Base-by-base conservation (phyloP, 2,329 filamentous ascomycete genomes). In the Neofusicoccum laricinum region DNA sequence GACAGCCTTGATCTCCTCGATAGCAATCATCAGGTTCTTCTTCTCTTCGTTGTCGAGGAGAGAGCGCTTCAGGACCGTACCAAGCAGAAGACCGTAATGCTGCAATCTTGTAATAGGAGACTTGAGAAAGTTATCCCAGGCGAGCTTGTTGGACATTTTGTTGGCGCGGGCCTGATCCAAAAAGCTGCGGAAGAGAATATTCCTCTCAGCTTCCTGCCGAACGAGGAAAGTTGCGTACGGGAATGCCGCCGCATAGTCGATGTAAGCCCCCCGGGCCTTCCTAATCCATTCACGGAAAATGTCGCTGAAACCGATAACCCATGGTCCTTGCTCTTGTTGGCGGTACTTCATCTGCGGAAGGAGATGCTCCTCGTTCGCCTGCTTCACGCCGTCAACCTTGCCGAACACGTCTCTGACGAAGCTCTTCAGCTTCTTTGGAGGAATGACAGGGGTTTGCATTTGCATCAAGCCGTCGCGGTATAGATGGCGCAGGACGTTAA, bases 281-380 rank as follows among this genome's bases (percentile, higher is more conserved):
- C 95, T 87, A 67, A 98, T 97, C 95, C 95, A 99, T 79, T 99
- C 95, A 65, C 95, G 85, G 82, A 99, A 98, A 57, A 99, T 92
- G 72, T 98, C 95, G 74, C 93, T 97, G 78, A 97, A 97, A 2
- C 95, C 95, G 12, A 86, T 84, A 65, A 99, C 89, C 88, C 93
- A 99, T 0, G 95, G 95, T 0, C 95, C 95, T 79, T 99, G 94
- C 74, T 98, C 95, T 72, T 95, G 91, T 76, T 99, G 95, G 30
- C 95, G 88, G 75, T 98, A 99, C 73, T 98, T 98, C 71, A 99
- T 85, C 76, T 97, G 94, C 1, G 94, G 90, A 25, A 99, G 81
- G 19, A 99, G 85, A 75, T 95, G 90, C 67, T 97, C 93, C 76
- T 96, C 95, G 77, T 98, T 98, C 70, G 93, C 92, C 69, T 90